phyloP scores from a whole-genome alignment of 176 grass and related monocot species.

The Carex pumila region DNA sequence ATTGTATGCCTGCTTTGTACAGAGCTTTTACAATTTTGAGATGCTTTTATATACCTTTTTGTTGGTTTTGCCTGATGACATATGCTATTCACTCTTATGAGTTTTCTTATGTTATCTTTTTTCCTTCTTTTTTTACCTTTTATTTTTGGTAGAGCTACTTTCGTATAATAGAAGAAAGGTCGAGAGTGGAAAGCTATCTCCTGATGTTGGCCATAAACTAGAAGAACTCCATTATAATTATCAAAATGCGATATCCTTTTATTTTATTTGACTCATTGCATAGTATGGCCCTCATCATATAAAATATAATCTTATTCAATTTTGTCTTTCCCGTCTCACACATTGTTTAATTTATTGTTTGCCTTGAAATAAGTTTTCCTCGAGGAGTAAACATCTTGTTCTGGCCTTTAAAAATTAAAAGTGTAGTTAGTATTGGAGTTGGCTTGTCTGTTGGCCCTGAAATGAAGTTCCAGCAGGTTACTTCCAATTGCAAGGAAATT shows the following conservation, averaged over 20 bases:
- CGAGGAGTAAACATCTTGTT: not conserved
- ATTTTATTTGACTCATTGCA: not conserved
- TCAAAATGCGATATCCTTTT: conserved; percentile 49
- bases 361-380: not conserved
- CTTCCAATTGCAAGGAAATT: conserved; percentile 35
- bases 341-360: not conserved
- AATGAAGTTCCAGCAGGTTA: conserved; percentile 54
- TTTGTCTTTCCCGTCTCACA: not conserved
- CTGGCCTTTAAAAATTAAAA: not conserved
- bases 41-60: not conserved
- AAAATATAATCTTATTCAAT: not conserved
- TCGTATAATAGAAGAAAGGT: conserved; percentile 51
- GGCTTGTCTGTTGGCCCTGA: conserved; percentile 73
- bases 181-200: conserved; percentile 51
- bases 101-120: not conserved
- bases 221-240: conserved; percentile 78
- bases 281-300: not conserved
- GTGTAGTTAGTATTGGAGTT: conserved; percentile 33
- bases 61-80: not conserved
- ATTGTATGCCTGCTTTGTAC: not conserved
- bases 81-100: not conserved
- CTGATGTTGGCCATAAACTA: conserved; percentile 51
- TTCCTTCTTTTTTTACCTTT: not conserved
- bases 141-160: conserved; percentile 53
- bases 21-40: not conserved